Percentiles rank a stretch among this genome's conserved stretches.
These are phyloP conservation scores for Coniochaeta sp. DNA, from an alignment of 2,329 filamentous ascomycete species.

Conservation along the genomic window DNA sequence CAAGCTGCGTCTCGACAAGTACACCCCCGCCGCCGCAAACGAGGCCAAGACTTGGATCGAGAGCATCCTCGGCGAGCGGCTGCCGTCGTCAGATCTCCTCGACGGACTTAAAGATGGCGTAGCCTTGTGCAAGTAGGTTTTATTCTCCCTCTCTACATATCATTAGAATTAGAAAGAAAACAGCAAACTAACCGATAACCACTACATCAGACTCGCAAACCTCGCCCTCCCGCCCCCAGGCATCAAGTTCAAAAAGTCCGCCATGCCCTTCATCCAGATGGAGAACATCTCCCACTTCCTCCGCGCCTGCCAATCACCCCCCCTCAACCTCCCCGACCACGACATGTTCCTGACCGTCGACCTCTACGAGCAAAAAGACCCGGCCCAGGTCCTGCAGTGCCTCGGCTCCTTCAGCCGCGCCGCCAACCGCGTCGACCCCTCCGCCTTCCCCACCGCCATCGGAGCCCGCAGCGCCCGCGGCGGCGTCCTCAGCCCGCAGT, in stretches of 20 bases:
- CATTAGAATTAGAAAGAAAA: too few species aligned
- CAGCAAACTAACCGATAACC: too few species aligned
- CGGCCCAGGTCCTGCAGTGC: conserved; percentile 91
- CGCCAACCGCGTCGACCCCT: conserved; percentile 67
- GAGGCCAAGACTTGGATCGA: conserved; percentile 86
- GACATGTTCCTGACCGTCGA: conserved; percentile 97
- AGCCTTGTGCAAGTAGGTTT: conserved; percentile 78
- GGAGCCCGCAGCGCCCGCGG: conserved; percentile 58
- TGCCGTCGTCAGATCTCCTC: conserved; percentile 70
- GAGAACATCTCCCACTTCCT: conserved; percentile 98
- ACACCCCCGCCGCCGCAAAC: conserved; percentile 82
- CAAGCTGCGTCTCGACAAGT: conserved; percentile 84
- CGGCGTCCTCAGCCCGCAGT: conserved; percentile 57
- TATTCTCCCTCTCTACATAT: too few species aligned
- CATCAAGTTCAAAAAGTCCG: conserved; percentile 82
- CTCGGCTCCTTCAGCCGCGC: conserved; percentile 84
- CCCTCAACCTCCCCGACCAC: conserved; percentile 82
- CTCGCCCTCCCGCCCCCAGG: conserved; percentile 67
- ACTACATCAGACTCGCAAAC: conserved; percentile 86
- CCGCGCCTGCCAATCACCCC: conserved; percentile 74
- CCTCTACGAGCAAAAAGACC: conserved; percentile 91
- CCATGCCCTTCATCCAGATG: conserved; percentile 99
- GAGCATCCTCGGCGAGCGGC: conserved; percentile 62
- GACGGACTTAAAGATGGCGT: conserved; percentile 86
- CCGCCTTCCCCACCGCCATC: conserved; percentile 66